phyloP scores from a whole-genome alignment of 1,284 basidiomycete species.

The Pulveroboletus sp. region DNA sequence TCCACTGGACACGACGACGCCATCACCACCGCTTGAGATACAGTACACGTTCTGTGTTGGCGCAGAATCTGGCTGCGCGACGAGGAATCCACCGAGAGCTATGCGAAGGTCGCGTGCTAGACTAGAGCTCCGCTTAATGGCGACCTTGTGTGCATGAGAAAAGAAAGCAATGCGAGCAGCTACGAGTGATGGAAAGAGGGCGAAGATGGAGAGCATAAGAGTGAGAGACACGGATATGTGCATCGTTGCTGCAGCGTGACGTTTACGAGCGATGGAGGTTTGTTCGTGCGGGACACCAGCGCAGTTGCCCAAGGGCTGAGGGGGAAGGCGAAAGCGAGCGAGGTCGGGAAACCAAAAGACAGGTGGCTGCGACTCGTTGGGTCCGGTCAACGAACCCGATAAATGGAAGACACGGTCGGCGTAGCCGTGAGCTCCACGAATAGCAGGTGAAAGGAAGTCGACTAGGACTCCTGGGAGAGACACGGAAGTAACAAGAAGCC shows the following conservation, averaged over 20 bases:
- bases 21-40: constrained; percentile 29
- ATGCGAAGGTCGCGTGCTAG: constrained; percentile 69
- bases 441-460: constrained; percentile 9
- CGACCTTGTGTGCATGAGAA: constrained; percentile 44
- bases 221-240: constrained; percentile 40
- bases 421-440: constrained; percentile 19
- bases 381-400: constrained; percentile 30
- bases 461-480: constrained; percentile 10
- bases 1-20: constrained; percentile 26
- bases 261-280: constrained; percentile 12
- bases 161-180: constrained; percentile 28
- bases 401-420: constrained; percentile 19
- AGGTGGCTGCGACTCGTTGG: constrained; percentile 9
- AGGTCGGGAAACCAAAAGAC: neutral
- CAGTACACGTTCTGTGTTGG: constrained; percentile 34
- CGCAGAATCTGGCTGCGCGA: constrained; percentile 34
- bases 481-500: constrained; percentile 10
- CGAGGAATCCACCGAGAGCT: constrained; percentile 55
- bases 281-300: neutral
- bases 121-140: constrained; percentile 51
- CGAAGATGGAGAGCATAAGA: constrained; percentile 32
- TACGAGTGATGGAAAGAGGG: constrained; percentile 18
- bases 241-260: constrained; percentile 17
- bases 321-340: neutral
- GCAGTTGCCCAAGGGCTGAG: neutral